Percentiles rank a stretch among this genome's conserved stretches.
Conservation (phyloP, 192 early-diverging fungal genomes). For the Coemansia sp. region DNA sequence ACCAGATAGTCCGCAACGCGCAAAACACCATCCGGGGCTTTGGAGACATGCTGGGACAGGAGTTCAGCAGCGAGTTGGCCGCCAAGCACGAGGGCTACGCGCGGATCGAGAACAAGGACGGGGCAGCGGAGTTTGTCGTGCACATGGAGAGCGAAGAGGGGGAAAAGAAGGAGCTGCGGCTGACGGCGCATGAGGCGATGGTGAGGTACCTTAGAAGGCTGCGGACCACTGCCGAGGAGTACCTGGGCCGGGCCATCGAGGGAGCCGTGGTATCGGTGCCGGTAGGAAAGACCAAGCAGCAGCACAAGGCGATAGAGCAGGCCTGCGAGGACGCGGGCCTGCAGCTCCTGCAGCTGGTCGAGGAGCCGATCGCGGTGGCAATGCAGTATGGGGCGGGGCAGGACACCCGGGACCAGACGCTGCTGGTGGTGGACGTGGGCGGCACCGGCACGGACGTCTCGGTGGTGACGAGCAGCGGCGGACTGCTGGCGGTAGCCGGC, state of each 20-base stretch:
- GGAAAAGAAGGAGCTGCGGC: conserved; percentile 45
- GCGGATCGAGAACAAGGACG: conserved; percentile 58
- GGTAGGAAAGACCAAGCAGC: conserved; percentile 71
- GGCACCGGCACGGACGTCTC: conserved; percentile 81
- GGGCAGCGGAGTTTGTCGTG: conserved; percentile 62
- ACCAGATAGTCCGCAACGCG: conserved; percentile 83
- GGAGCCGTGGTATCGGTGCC: conserved; percentile 86
- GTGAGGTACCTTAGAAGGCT: conserved; percentile 78
- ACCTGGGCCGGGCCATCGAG: conserved; percentile 72
- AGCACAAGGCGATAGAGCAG: conserved; percentile 60
- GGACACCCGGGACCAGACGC: conserved; percentile 65
- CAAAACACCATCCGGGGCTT: conserved; percentile 90
- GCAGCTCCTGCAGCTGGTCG: conserved; percentile 72
- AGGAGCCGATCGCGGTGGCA: conserved; percentile 88
- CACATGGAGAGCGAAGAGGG: conserved; percentile 47
- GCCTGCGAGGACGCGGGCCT: conserved; percentile 78
- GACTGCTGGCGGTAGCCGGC: conserved; percentile 75
- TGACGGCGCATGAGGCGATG: conserved; percentile 72
- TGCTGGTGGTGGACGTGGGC: conserved; percentile 88
- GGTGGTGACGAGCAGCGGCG: conserved; percentile 73
- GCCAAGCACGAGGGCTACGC: conserved; percentile 50
- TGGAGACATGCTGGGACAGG: conserved; percentile 72
- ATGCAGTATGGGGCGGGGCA: conserved; percentile 76
- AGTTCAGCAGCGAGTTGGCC: conserved; percentile 33
- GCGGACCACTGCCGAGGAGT: conserved; percentile 85